Conservation (phyloP, 116 monocot species). For the Zostera marina region DNA sequence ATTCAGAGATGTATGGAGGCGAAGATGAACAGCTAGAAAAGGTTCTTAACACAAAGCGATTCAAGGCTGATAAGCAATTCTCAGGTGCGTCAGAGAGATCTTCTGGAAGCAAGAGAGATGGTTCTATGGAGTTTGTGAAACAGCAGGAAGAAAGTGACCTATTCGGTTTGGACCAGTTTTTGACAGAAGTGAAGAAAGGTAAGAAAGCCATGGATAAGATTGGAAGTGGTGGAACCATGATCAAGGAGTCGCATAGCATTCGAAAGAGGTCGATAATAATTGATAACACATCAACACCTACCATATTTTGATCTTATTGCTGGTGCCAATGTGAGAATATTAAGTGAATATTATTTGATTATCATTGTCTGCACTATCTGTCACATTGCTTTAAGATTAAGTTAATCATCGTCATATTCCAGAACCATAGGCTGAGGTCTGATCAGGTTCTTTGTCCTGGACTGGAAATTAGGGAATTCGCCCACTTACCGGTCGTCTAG, state of each 20-base stretch:
- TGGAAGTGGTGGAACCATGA: slow-evolving; percentile 92
- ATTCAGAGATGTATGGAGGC: slow-evolving; percentile 85
- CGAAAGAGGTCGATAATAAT: too few species aligned
- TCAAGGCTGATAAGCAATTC: slow-evolving; percentile 88
- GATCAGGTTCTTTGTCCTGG: too few species aligned
- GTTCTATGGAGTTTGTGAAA: slow-evolving; percentile 87
- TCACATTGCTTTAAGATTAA: too few species aligned
- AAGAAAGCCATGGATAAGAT: slow-evolving; percentile 28
- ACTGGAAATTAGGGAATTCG: too few species aligned
- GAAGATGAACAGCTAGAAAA: slow-evolving; percentile 88
- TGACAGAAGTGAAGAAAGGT: slow-evolving; percentile 35
- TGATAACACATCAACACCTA: too few species aligned
- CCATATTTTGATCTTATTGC: too few species aligned
- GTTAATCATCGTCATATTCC: too few species aligned
- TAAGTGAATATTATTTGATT: too few species aligned
- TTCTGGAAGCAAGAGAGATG: slow-evolving; percentile 63
- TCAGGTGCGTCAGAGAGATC: slow-evolving; percentile 58
- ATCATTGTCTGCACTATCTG: too few species aligned
- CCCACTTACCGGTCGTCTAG: too few species aligned
- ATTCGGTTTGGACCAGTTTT: slow-evolving; percentile 90
- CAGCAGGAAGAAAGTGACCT: slow-evolving; percentile 81
- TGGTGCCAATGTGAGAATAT: too few species aligned
- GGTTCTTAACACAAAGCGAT: slow-evolving; percentile 85
- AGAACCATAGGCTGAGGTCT: too few species aligned
- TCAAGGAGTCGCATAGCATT: not conserved